Base-by-base conservation (phyloP, 768 basidiomycete species). In the Tylopilus felleus region DNA sequence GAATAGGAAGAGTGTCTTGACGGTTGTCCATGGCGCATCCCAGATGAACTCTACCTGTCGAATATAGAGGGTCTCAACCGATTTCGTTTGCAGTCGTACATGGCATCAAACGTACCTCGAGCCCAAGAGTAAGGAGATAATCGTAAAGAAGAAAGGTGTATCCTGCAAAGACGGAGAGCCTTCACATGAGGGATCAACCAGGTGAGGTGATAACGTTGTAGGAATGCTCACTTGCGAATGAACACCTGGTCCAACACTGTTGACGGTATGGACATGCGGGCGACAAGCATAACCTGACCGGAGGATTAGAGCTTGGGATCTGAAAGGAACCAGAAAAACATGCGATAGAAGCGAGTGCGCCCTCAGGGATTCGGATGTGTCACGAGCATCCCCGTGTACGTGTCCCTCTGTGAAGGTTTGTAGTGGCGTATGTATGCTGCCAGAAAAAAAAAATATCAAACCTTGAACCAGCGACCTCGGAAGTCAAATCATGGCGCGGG, bases 61-160 rank as follows among this genome's bases (percentile, higher is more conserved):
- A 52, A 31, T 21, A 36, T 36, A 35, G 3, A 49, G n/a, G 17
- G 8, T 19, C n/a, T 33, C 33, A 19, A 19, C n/a, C 12, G 39
- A 16, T 21, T 22, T 27, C 1, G 14, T 19, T 8, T 5, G 16
- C 4, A 19, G 17, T 6, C 7, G 25, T 19, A 10, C 8, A 38
- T 17, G 8, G 17, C 5, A 23, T 13, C 12, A 45, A 9, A 60
- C 61, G 12, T 28, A 65, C 67, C 55, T 71, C 69, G 51, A 65
- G 56, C 13, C 51, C 27, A 38, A 69, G 7, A 17, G 69, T 71
- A 1, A 69, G 45, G 43, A 69, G 13, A 49, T 67, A 61, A 33
- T 69, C 67, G 19, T 68, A 67, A 8, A 60, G 36, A 6, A 69
- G 65, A 3, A 69, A 35, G 17, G 65, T 44, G 22, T 44, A 39